These are phyloP conservation scores for Fusarium irregulare DNA, from an alignment of 2,329 filamentous ascomycete species.

Conservation along the genomic window DNA sequence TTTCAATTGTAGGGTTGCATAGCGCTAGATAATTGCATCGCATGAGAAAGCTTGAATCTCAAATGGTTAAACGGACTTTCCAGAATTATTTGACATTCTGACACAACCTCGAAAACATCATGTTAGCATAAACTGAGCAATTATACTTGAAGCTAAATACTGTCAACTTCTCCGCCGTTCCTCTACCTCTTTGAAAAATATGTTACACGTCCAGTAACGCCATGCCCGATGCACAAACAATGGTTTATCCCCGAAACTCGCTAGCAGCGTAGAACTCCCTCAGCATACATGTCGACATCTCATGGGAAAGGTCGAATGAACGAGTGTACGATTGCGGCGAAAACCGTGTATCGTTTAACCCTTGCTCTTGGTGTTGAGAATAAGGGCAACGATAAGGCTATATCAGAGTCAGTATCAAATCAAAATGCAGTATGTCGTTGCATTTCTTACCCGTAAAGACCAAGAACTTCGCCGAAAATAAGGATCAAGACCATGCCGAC, in stretches of 20 bases:
- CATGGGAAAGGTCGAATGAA: conserved; percentile 1
- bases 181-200: conserved; percentile 49
- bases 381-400: conserved; percentile 91
- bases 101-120: background rate
- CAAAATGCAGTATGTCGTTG: background rate
- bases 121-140: conserved; percentile 18
- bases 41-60: conserved; percentile 33
- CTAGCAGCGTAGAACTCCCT: conserved; percentile 26
- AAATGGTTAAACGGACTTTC: conserved; percentile 21
- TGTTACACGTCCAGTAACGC: conserved; percentile 54
- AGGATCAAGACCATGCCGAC: conserved; percentile 99
- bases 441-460: conserved; percentile 86
- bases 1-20: conserved; percentile 23
- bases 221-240: conserved; percentile 54
- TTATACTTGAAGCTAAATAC: conserved; percentile 37
- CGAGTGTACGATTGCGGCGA: conserved; percentile 3
- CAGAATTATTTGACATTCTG: background rate
- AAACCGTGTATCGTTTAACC: conserved; percentile 54
- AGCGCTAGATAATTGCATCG: conserved; percentile 22
- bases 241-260: conserved; percentile 45
- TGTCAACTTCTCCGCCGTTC: conserved; percentile 40
- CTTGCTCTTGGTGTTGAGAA: conserved; percentile 88
- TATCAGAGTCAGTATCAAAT: conserved; percentile 13
- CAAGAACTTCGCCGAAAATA: conserved; percentile 97
- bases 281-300: conserved; percentile 27